Evolutionary conservation across 805 yeast species (phyloP).

Genomic region (Spathaspora passalidarum): DNA sequence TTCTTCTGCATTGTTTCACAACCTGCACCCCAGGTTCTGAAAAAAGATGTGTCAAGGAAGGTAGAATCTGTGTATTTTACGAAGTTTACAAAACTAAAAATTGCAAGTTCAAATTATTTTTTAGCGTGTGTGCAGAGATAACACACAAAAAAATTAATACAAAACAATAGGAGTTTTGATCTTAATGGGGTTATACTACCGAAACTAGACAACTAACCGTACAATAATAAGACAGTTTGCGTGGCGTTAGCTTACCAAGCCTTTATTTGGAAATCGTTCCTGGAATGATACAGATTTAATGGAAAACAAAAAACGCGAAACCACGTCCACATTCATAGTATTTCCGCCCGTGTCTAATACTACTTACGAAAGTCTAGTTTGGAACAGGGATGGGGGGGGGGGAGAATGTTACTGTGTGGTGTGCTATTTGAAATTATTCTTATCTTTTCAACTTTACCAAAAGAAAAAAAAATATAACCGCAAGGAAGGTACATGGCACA

Average conservation of each 20-base stretch:
- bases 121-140: no score
- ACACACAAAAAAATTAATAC: no score
- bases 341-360: no score
- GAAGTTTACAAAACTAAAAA: background rate
- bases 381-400: no score
- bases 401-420: background rate
- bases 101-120: background rate
- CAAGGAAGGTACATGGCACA: no score
- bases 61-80: background rate
- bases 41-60: background rate
- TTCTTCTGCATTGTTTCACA: background rate
- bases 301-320: no score
- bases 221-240: background rate
- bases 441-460: no score
- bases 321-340: no score
- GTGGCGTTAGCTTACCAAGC: background rate
- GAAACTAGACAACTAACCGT: slow-evolving; percentile 1
- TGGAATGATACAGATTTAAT: no score
- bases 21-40: background rate
- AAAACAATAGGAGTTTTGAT: background rate
- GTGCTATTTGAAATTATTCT: no score
- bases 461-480: background rate
- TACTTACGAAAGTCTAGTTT: no score
- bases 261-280: background rate
- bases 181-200: background rate